Conservation (phyloP, 441 rosid species). For the Erodium texanum region DNA sequence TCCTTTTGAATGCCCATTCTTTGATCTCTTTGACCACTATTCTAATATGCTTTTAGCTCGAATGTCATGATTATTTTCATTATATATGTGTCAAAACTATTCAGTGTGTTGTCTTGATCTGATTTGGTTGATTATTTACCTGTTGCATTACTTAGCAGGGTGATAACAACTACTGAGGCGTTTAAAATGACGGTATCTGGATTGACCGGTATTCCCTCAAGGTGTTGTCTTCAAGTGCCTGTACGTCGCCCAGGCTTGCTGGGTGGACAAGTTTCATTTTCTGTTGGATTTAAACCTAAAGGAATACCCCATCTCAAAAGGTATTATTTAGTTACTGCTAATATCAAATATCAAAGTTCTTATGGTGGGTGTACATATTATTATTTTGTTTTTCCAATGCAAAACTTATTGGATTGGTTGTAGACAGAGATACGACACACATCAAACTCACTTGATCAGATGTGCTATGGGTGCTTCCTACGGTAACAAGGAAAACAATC, state of each 20-base stretch:
- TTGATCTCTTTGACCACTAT: not conserved
- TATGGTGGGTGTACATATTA: slow-evolving; percentile 7
- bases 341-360: slow-evolving; percentile 10
- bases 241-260: slow-evolving; percentile 18
- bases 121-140: not conserved
- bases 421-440: slow-evolving; percentile 24
- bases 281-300: slow-evolving; percentile 12
- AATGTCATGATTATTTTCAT: not conserved
- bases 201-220: slow-evolving; percentile 45
- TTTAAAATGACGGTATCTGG: slow-evolving; percentile 60
- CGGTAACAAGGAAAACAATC: slow-evolving; percentile 52
- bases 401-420: slow-evolving; percentile 30
- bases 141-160: slow-evolving; percentile 12
- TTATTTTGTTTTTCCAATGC: slow-evolving; percentile 8
- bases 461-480: slow-evolving; percentile 76
- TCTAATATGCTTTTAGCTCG: not conserved
- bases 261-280: slow-evolving; percentile 6
- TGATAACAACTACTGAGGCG: slow-evolving; percentile 13
- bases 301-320: slow-evolving; percentile 30
- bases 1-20: not conserved
- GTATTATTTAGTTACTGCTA: slow-evolving; percentile 24
- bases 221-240: slow-evolving; percentile 33
- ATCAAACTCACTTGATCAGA: slow-evolving; percentile 25
- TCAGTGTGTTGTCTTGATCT: not conserved
- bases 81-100: not conserved